Evolutionary conservation across 192 early-diverging fungal species (phyloP).

Genomic region (Gigaspora rosea): DNA sequence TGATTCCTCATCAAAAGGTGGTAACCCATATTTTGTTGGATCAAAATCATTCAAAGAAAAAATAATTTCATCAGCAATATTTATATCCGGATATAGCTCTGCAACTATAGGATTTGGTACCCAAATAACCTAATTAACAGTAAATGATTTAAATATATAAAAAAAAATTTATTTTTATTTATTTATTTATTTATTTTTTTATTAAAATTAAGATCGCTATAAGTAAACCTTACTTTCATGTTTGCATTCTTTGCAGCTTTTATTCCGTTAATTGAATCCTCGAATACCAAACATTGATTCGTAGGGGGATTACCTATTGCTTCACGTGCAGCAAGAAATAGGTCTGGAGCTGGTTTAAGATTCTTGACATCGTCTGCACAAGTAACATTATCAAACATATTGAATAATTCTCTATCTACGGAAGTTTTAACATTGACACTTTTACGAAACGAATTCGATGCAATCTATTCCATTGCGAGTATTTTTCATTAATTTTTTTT

Average conservation of each 20-base stretch:
- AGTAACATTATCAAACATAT: conserved; percentile 77
- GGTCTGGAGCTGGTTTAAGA: conserved; percentile 93
- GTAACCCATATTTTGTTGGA: conserved; percentile 64
- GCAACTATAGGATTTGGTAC: conserved; percentile 76
- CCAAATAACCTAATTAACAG: conserved; percentile 57
- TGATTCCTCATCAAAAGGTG: conserved; percentile 37
- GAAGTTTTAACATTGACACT: conserved; percentile 77
- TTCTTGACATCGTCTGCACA: conserved; percentile 86
- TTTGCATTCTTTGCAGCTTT: conserved; percentile 77
- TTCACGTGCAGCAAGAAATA: conserved; percentile 64
- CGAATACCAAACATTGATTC: conserved; percentile 85
- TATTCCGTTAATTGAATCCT: conserved; percentile 85
- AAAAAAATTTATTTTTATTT: no score
- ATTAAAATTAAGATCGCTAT: neutral
- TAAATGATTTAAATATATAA: no score
- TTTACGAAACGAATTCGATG: conserved; percentile 76
- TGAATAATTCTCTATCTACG: conserved; percentile 73
- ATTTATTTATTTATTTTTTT: no score
- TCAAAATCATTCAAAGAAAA: conserved; percentile 67
- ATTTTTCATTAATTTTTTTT: neutral
- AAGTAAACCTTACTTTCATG: conserved; percentile 60
- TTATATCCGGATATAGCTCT: conserved; percentile 41
- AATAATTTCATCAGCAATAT: conserved; percentile 59
- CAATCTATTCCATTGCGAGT: conserved; percentile 43
- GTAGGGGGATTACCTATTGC: conserved; percentile 50